Base-by-base conservation (phyloP, 176 grass and related monocot genomes). In the Miscanthus lutarioriparius region DNA sequence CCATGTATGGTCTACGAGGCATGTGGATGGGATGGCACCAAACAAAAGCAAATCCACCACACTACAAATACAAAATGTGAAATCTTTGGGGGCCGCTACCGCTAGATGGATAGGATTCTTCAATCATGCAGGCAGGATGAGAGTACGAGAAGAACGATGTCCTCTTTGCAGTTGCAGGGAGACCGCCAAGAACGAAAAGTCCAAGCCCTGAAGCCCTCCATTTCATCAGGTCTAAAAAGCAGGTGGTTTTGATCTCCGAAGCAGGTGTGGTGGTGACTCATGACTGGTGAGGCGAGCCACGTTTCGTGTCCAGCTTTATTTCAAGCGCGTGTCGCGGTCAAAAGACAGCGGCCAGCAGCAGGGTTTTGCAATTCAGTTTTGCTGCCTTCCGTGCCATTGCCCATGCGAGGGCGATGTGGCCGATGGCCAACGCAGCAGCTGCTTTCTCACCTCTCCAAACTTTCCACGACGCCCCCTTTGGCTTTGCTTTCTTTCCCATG, bases 291-390 rank as follows among this genome's bases (percentile, higher is more conserved):
- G 83, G 83, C 14, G 75, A 79, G 79, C 83, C 88, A 90, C 74
- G 39, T 49, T 76, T 72, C 54, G 49, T 62, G 65, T 22, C 23
- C 83, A 62, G 80, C 85, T 87, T 91, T 84, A 54, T 87, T 87
- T 87, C 85, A 33, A 91, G 85, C 61, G 49, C 80, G 17, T 6
- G 75, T 76, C 80, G 85, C 84, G 85, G 89, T 91, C 89, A 84
- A 87, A 91, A 83, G 65, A 64, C 56, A 7, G 25, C 22, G 23
- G 28, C 45, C 28, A 58, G 71, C 70, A 30, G 49, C 23, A 44
- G n/a, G 20, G 2, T 76, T 58, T 58, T 58, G 54, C 22, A 56
- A 16, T 2, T 53, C 17, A 51, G 53, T 56, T 56, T 56, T n/a
- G 53, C 53, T 56, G 53, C 0, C 48, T 19, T 16, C 4, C 13